Percentiles rank a stretch among this genome's conserved stretches.
Evolutionary conservation across 108 stramenopile species (phyloP).

Genomic region (Nitzschia sp.): DNA sequence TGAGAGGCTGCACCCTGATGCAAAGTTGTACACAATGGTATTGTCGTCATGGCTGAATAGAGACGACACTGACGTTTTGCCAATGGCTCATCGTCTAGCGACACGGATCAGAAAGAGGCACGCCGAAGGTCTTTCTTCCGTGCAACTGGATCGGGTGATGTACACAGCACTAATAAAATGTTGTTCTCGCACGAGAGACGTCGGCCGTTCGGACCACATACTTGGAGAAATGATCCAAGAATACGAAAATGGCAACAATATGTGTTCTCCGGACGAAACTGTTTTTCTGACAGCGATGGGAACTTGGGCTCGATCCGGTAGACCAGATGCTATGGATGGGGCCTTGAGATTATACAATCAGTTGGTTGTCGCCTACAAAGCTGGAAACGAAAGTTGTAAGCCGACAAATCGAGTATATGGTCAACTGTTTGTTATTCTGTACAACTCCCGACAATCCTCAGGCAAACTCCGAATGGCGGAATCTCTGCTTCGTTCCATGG

Average conservation of each 20-base stretch:
- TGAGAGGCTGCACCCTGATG: slow-evolving; percentile 19
- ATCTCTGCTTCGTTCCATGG: slow-evolving; percentile 1
- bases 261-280: background rate
- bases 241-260: background rate
- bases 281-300: background rate
- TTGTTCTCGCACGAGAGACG: slow-evolving; percentile 2
- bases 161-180: slow-evolving; percentile 27
- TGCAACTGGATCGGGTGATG: slow-evolving; percentile 4
- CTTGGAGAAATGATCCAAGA: slow-evolving; percentile 16
- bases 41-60: too few species aligned
- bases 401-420: too few species aligned
- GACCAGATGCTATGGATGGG: too few species aligned
- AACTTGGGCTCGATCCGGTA: too few species aligned
- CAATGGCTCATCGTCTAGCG: too few species aligned
- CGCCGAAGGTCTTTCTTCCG: too few species aligned
- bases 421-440: background rate
- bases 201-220: slow-evolving; percentile 1
- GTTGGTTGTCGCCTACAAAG: too few species aligned
- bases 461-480: background rate
- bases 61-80: too few species aligned
- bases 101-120: too few species aligned
- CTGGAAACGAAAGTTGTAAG: too few species aligned
- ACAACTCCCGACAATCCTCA: background rate
- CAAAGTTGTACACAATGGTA: slow-evolving; percentile 8
- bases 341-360: too few species aligned